A percentile compares a stretch with the other conserved stretches of the same genome.
phyloP scores from a whole-genome alignment of 1,284 basidiomycete species.

The Pulchroboletus neoregius region DNA sequence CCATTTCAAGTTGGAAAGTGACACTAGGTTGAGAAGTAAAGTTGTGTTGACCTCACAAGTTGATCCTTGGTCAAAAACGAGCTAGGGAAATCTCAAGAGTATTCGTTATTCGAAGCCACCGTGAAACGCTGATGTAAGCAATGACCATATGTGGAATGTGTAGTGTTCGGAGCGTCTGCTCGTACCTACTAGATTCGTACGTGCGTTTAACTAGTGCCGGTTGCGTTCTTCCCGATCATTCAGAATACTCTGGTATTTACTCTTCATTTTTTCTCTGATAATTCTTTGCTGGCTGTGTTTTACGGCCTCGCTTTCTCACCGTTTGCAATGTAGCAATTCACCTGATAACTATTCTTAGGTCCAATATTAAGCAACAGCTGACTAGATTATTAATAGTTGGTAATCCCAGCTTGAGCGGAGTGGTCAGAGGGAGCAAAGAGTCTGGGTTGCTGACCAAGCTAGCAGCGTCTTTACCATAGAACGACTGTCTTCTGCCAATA shows the following conservation, averaged over 20 bases:
- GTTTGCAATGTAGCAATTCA: no score
- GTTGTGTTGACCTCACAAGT: slow-evolving; percentile 62
- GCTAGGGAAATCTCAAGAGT: background rate
- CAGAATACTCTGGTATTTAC: no score
- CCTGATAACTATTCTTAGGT: background rate
- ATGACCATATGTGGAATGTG: slow-evolving; percentile 7
- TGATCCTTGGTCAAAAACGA: slow-evolving; percentile 70
- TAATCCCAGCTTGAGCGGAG: no score
- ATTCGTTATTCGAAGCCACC: background rate
- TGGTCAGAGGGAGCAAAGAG: background rate
- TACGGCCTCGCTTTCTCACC: no score
- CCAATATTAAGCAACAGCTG: background rate
- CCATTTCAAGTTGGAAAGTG: slow-evolving; percentile 40
- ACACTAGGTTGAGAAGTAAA: background rate
- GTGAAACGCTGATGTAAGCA: slow-evolving; percentile 17
- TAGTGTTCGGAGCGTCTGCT: no score
- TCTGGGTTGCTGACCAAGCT: slow-evolving; percentile 5
- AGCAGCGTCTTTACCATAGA: background rate
- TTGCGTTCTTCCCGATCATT: no score
- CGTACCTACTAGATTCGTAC: no score
- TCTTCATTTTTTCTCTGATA: no score
- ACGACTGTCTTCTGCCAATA: no score
- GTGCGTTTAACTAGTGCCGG: no score
- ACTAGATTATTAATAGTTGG: background rate
- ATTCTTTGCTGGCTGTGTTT: no score